Evolutionary conservation across 2,329 filamentous ascomycete genomes (phyloP), one percentile per base, ranked within the genome.

Genomic region (Geosmithia morbida): DNA sequence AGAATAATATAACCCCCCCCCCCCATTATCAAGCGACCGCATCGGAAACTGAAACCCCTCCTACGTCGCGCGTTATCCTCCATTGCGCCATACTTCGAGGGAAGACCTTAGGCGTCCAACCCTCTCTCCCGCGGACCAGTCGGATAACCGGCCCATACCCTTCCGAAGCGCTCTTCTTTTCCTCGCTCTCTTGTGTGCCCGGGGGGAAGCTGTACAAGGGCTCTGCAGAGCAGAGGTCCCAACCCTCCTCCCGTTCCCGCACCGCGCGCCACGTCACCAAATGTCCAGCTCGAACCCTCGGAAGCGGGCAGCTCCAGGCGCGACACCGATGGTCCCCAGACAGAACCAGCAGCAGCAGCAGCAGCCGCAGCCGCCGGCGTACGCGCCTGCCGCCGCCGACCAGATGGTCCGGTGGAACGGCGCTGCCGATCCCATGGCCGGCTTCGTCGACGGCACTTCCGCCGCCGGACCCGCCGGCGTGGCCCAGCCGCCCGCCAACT

Each of bases 251-350:
- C 22, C 4, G 22, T 26, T 26, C 22, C 22, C 22, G 8, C 22
- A 26, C 22, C 22, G 22, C 43, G 19, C 13, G 30, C 26, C 3
- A 6, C 11, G 20, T 19, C 44, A n/a, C 26, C 13, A 20, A 22
- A 74, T 75, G 71, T 69, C 74, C 49, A 58, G 65, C 30, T 64
- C 67, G 43, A 76, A 75, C 52, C 61, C 73, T 18, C 67, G 85
- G 63, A 92, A 92, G 69, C 75, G 86, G 61, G 71, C 83, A 54
- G 85, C 85, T 44, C 82, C 85, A 48, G 85, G 83, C 59, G 69
- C 81, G 51, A 74, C 78, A 39, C 82, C 85, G n/a, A 66, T 76
- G 53, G 66, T 74, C 19, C 75, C 79, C 33, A 22, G 33, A 13
- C 33, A 37, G 33, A 37, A 59, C 8, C 22, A 26, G 22, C 22